phyloP scores from a whole-genome alignment of 805 yeast species.

The Zygoascus flipseniorum region DNA sequence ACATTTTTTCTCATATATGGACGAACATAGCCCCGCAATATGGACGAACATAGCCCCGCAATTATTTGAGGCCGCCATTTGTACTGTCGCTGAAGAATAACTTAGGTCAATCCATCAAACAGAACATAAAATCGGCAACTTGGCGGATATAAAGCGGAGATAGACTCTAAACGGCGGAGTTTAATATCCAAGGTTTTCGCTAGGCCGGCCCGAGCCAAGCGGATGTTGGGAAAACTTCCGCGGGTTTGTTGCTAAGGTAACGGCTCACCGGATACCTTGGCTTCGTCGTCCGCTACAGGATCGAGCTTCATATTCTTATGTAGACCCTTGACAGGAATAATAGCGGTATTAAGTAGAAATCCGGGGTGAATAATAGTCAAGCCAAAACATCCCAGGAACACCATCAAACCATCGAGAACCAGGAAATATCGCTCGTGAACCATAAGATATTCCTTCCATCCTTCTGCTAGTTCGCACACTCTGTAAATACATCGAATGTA shows the following conservation, averaged over 20 bases:
- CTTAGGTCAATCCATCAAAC: too few species aligned
- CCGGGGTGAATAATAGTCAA: constrained; percentile 60
- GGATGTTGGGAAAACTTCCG: too few species aligned
- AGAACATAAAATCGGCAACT: too few species aligned
- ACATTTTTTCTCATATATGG: neutral
- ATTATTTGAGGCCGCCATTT: too few species aligned
- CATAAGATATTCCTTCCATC: constrained; percentile 62
- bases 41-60: too few species aligned
- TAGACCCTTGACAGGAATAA: constrained; percentile 16
- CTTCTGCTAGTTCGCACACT: constrained; percentile 61
- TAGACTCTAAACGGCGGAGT: too few species aligned
- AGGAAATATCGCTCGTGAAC: constrained; percentile 51
- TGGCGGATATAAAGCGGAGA: too few species aligned
- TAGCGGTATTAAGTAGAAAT: constrained; percentile 36
- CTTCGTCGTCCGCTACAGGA: neutral
- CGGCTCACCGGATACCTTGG: too few species aligned
- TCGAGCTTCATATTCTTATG: constrained; percentile 4
- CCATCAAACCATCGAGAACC: constrained; percentile 55
- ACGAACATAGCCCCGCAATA: neutral
- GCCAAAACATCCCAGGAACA: constrained; percentile 39
- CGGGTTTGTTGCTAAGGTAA: too few species aligned
- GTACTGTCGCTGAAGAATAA: too few species aligned
- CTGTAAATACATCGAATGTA: constrained; percentile 51
- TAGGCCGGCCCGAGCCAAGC: too few species aligned
- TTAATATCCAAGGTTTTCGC: too few species aligned